Conservation (phyloP, 768 basidiomycete genomes). For the Russula earlei region DNA sequence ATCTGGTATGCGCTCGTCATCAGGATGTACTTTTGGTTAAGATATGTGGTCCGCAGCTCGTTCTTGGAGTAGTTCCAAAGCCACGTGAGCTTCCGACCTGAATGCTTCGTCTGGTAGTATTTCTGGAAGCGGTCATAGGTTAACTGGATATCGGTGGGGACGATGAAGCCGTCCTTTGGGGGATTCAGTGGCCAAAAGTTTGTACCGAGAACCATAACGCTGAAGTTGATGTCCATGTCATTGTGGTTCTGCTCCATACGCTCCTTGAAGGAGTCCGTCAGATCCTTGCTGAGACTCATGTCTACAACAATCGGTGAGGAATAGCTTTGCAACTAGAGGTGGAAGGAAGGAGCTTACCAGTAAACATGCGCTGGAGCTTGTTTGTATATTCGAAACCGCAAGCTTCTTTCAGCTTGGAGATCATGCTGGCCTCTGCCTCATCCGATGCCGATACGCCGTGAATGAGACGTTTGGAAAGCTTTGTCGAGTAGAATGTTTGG, state of each 20-base stretch:
- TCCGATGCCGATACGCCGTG: slow-evolving; percentile 87
- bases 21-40: slow-evolving; percentile 91
- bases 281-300: slow-evolving; percentile 90
- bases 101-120: slow-evolving; percentile 91
- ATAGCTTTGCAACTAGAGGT: not conserved
- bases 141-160: slow-evolving; percentile 78
- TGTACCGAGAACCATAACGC: slow-evolving; percentile 87
- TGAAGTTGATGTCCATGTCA: slow-evolving; percentile 85
- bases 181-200: slow-evolving; percentile 93
- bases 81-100: slow-evolving; percentile 94
- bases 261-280: slow-evolving; percentile 91
- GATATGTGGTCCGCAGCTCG: slow-evolving; percentile 88
- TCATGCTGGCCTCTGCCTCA: slow-evolving; percentile 96
- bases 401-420: slow-evolving; percentile 91
- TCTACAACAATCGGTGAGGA: slow-evolving; percentile 38
- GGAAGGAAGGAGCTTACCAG: slow-evolving; percentile 40
- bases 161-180: slow-evolving; percentile 75
- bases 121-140: slow-evolving; percentile 87
- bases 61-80: slow-evolving; percentile 98
- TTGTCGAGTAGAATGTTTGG: slow-evolving; percentile 95
- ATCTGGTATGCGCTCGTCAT: slow-evolving; percentile 94
- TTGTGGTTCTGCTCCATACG: slow-evolving; percentile 82
- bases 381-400: slow-evolving; percentile 96
- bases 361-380: slow-evolving; percentile 96
- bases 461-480: slow-evolving; percentile 87